phyloP scores from a whole-genome alignment of 257 asterid genomes.

The Leptodermis oblonga region DNA sequence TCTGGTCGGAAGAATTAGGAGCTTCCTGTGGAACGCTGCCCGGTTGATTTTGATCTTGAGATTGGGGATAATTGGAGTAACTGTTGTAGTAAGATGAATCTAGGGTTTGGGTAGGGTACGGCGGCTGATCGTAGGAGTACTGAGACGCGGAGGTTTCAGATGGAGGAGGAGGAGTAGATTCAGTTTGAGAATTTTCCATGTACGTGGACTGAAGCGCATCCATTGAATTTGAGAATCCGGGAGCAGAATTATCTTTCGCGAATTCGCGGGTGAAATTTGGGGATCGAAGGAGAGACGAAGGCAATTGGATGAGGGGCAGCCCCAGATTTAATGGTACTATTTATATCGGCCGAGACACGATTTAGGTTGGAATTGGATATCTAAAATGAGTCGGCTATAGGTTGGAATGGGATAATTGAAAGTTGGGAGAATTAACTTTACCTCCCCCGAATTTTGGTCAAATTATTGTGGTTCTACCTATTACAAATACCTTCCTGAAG shows the following conservation, averaged over 20 bases:
- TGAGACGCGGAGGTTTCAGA: conserved; percentile 27
- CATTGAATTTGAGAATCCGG: conserved; percentile 34
- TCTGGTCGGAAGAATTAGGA: conserved; percentile 2
- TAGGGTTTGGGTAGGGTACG: conserved; percentile 47
- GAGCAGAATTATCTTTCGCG: background rate
- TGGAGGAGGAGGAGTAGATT: conserved; percentile 26
- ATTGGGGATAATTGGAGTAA: conserved; percentile 14
- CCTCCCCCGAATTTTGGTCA: no score
- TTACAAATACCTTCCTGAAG: no score
- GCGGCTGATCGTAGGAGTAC: conserved; percentile 22
- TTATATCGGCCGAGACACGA: no score
- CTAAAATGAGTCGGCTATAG: no score
- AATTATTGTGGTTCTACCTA: no score
- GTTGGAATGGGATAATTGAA: no score
- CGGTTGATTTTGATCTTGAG: conserved; percentile 9
- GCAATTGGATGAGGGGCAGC: no score
- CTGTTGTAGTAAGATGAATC: conserved; percentile 27
- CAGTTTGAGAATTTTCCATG: conserved; percentile 43
- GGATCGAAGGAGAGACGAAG: background rate
- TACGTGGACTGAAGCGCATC: conserved; percentile 64
- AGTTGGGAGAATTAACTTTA: no score
- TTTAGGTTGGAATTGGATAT: no score
- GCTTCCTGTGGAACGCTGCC: background rate
- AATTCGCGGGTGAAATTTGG: background rate
- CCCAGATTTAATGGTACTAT: no score